Base-by-base conservation (phyloP, 108 stramenopile species). In the Nitzschia palea region DNA sequence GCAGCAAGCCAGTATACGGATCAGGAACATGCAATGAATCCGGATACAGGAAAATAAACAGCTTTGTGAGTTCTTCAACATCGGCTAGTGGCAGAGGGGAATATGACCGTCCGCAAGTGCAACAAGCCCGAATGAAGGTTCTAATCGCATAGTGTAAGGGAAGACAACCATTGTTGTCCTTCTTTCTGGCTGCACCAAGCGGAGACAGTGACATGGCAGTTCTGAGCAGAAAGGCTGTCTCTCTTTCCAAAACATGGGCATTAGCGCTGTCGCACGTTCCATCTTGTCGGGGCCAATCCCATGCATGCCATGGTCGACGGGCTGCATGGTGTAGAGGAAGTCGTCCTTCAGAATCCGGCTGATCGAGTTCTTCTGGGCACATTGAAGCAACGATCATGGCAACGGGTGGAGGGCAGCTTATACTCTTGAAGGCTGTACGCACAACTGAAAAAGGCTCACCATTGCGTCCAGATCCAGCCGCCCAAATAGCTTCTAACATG, bases 301-400 rank as follows among this genome's bases (percentile, higher is more conserved):
- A 58, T 22, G 65, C 68, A 55, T 86, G 74, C 76, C 81, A 68
- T 23, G 67, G 62, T 4, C 88, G 75, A 40, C 40, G 40, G 42
- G 86, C 86, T 3, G 82, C 86, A 63, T 81, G 78, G 48, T 90
- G 89, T 9, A 90, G 33, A 3, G 86, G 81, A 2, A 90, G 56
- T 20, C 75, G 66, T 4, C 89, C 89, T 42, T 65, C 31, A 18
- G 77, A 67, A 47, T 78, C 82, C 15, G 51, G 48, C 10, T 53
- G 50, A 9, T 48, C 61, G 30, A 87, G 52, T 65, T 87, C 84
- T 27, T 79, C 70, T 6, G 86, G 78, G 60, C 68, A 86, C 14
- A 90, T 67, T 9, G 55, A 63, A 15, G 74, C 69, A 26, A 77
- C 82, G 37, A 86, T 82, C 8, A 55, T 55, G 17, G 72, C 80